Evolutionary conservation across 495 filamentous ascomycete genomes (phyloP), one percentile per base, ranked within the genome.

Genomic region (Schizothecium vesticola): DNA sequence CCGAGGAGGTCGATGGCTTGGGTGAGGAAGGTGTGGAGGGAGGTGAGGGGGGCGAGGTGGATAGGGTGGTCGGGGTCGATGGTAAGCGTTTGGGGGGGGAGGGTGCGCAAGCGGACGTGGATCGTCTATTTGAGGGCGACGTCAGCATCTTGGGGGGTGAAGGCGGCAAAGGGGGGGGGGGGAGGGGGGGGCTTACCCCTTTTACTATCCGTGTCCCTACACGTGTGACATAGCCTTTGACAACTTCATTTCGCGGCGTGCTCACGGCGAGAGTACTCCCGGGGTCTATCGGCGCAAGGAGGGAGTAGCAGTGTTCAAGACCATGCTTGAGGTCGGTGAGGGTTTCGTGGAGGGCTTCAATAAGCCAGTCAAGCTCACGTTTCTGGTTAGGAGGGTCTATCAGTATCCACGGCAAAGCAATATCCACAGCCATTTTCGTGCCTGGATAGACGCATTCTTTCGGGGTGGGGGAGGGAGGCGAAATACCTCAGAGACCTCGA

Each of bases 161-260:
- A 1, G 12, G 33, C 0, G 6, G 3, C 28, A 31, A 51, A 12
- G 16, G n/a, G 33, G 29, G 24, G 33, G 57, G 31, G 11, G 57
- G 3, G 63, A 22, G 56, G 16, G 33, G 22, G 28, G 72, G 70
- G 86, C 86, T 71, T 81, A 91, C 91, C 33, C 90, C 91, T 70
- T 92, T 92, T 36, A 92, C 87, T 33, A 96, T 86, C 51, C 87
- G 84, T 12, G 88, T 89, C 8, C 92, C 92, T 12, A 92, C 85
- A 25, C 92, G 86, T 0, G 94, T 97, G 62, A 97, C 86, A 76
- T 91, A 90, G 5, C 95, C 95, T 76, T 99, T 99, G 36, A 98
- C 88, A 69, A 85, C 87, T 81, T 99, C 95, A 59, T 90, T 92
- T 21, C 96, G 86, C 43, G 90, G 81, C n/a, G 93, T 95, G 64